Evolutionary conservation across 257 asterid genomes (phyloP).

Genomic region (Forsythia viridissima): DNA sequence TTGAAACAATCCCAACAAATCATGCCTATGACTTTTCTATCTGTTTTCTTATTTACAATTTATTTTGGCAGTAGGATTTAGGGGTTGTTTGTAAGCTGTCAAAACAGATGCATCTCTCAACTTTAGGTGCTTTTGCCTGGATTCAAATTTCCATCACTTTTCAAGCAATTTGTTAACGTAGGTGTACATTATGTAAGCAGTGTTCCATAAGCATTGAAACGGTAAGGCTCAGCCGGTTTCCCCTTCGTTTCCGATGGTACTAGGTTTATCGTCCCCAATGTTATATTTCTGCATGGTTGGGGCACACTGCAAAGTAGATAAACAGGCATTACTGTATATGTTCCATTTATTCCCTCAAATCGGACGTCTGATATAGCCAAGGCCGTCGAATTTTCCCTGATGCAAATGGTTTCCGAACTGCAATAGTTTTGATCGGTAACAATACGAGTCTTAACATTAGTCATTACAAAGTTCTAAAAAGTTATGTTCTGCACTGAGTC

Average conservation of each 20-base stretch:
- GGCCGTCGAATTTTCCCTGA: background rate
- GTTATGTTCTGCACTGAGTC: conserved; percentile 14
- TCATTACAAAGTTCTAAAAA: conserved; percentile 23
- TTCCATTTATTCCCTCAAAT: conserved; percentile 16
- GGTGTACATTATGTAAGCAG: conserved; percentile 16
- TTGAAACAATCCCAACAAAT: too few relatives aligned
- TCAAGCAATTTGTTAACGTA: conserved; percentile 25
- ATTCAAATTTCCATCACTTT: background rate
- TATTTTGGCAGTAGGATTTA: too few relatives aligned
- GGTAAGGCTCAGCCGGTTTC: background rate
- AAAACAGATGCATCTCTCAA: too few relatives aligned
- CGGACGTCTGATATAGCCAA: conserved; percentile 19
- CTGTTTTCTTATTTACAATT: too few relatives aligned
- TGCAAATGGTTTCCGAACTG: background rate
- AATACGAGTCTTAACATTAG: conserved; percentile 22
- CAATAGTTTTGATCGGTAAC: conserved; percentile 35
- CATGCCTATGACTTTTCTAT: too few relatives aligned
- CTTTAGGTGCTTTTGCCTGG: background rate
- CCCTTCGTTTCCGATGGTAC: background rate
- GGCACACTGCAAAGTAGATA: conserved; percentile 19
- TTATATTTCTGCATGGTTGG: conserved; percentile 17
- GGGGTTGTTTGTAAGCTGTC: too few relatives aligned
- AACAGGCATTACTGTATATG: conserved; percentile 15
- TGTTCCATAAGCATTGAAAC: conserved; percentile 19
- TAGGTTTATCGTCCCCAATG: background rate